Conservation (phyloP, 108 stramenopile species). For the Skeletonema tropicum region DNA sequence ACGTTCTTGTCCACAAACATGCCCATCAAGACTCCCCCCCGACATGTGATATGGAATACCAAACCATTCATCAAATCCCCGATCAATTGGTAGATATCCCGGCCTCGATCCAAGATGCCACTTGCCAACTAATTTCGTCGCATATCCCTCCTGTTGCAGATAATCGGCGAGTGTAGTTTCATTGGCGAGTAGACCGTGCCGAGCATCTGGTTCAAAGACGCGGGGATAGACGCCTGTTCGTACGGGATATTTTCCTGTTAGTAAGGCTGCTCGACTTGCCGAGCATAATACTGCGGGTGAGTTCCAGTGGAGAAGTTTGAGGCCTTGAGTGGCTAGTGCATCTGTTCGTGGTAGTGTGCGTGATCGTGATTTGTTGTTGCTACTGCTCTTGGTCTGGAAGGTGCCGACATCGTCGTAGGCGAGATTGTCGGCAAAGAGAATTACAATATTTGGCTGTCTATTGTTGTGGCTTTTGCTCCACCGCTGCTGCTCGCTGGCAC, state of each 20-base stretch:
- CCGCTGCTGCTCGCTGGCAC: too few species aligned
- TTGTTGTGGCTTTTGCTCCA: too few species aligned
- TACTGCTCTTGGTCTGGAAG: conserved; percentile 43
- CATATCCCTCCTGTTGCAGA: conserved; percentile 61
- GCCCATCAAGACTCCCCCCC: conserved; percentile 66
- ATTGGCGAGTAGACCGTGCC: conserved; percentile 56
- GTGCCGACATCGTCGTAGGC: conserved; percentile 64
- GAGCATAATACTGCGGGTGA: conserved; percentile 71
- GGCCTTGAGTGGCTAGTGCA: conserved; percentile 48
- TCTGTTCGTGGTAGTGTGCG: conserved; percentile 71
- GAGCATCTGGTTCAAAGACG: conserved; percentile 65
- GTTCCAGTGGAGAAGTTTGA: conserved; percentile 68
- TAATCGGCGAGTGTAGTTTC: conserved; percentile 69
- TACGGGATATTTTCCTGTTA: conserved; percentile 73
- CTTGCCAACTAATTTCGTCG: conserved; percentile 78
- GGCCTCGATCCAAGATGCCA: conserved; percentile 79
- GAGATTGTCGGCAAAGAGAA: conserved; percentile 76
- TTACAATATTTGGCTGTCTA: conserved; percentile 56
- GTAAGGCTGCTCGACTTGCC: conserved; percentile 62
- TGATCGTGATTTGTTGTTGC: neutral
- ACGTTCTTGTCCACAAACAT: conserved; percentile 42
- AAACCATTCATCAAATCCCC: conserved; percentile 82
- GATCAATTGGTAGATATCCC: conserved; percentile 65
- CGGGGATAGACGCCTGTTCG: conserved; percentile 70
- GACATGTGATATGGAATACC: conserved; percentile 82